Evolutionary conservation across 768 basidiomycete genomes (phyloP).

Genomic region (Collybiopsis confluens): DNA sequence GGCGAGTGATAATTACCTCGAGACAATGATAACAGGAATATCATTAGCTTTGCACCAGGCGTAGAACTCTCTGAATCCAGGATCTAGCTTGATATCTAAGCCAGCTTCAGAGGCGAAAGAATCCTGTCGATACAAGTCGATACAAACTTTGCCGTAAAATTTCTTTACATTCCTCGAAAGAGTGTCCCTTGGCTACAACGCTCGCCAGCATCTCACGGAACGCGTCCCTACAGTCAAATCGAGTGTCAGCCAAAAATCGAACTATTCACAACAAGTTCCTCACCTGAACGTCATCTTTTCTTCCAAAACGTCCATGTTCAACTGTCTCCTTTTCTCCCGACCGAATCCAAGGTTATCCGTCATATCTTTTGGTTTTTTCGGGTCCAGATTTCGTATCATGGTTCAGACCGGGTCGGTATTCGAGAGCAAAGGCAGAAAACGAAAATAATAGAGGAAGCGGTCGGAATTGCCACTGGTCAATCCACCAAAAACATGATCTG

Average conservation of each 20-base stretch:
- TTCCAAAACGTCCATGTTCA: conserved; percentile 69
- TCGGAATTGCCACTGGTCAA: background rate
- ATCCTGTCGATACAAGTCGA: background rate
- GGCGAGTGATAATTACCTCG: conserved; percentile 48
- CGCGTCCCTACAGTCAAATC: conserved; percentile 57
- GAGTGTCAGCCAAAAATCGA: conserved; percentile 14
- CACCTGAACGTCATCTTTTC: conserved; percentile 71
- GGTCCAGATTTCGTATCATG: no score
- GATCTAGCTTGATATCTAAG: conserved; percentile 79
- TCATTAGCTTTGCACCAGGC: conserved; percentile 75
- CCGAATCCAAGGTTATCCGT: conserved; percentile 92
- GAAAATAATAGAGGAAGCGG: background rate
- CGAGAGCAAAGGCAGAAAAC: background rate
- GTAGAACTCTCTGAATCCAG: conserved; percentile 87
- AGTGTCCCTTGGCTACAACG: conserved; percentile 66
- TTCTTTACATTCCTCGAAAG: conserved; percentile 83
- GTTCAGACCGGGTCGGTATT: no score
- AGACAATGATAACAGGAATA: conserved; percentile 90
- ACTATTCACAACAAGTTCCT: conserved; percentile 2
- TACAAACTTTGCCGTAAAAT: conserved; percentile 65
- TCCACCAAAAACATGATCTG: background rate
- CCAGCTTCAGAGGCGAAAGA: conserved; percentile 7
- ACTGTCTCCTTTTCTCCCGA: conserved; percentile 60
- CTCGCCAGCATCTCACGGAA: conserved; percentile 86
- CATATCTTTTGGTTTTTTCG: conserved; percentile 71